A percentile compares a stretch with the other conserved stretches of the same genome.
Conservation (phyloP, 176 grass and related monocot species). For the Dendrocalamus sinicus region DNA sequence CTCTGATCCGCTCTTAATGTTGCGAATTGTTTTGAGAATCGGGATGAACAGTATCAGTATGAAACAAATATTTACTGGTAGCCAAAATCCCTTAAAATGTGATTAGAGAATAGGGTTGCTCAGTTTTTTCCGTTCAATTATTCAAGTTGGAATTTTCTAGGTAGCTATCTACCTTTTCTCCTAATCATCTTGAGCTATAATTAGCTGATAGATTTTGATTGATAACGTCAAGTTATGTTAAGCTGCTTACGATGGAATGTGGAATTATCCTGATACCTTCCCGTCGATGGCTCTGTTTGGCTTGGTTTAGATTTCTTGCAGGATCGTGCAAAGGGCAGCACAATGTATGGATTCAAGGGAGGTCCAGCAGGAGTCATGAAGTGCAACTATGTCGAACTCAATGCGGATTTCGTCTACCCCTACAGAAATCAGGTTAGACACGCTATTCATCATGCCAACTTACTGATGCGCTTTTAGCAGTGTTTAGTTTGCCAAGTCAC, state of each 20-base stretch:
- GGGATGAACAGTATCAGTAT: background rate
- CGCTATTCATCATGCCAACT: background rate
- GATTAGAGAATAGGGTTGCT: background rate
- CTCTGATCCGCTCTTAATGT: background rate
- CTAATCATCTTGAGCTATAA: background rate
- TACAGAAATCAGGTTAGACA: constrained; percentile 88
- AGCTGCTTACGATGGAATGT: background rate
- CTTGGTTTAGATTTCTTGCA: constrained; percentile 69
- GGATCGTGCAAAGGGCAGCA: constrained; percentile 71
- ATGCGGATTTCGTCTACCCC: constrained; percentile 73
- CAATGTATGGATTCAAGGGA: constrained; percentile 85
- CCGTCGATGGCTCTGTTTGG: background rate
- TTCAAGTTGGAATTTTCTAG: background rate
- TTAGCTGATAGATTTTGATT: background rate
- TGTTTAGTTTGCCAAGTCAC: background rate
- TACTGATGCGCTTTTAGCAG: background rate
- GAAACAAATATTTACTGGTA: background rate
- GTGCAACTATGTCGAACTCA: constrained; percentile 83
- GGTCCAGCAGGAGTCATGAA: constrained; percentile 93
- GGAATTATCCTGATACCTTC: background rate
- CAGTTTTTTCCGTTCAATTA: background rate
- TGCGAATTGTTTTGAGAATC: background rate
- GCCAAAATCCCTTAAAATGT: background rate
- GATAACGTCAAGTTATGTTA: background rate
- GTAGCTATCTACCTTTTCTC: background rate